A percentile compares a stretch with the other conserved stretches of the same genome.
phyloP scores from a whole-genome alignment of 1,139 yeast genomes.

The Sugiyamaella neomexicana region DNA sequence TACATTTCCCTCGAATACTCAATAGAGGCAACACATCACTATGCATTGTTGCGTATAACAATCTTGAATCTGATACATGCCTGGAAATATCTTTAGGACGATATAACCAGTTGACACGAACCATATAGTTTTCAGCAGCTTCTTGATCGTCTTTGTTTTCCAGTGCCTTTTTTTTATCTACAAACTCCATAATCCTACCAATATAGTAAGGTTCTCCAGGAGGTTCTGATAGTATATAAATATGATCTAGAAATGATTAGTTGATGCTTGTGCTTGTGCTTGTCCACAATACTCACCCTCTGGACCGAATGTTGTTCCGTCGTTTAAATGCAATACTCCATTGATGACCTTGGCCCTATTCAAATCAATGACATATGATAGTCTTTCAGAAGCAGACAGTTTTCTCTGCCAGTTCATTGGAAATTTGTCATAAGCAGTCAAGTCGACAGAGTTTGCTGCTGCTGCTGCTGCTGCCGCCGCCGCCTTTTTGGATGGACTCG shows the following conservation, averaged over 20 bases:
- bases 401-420: slow-evolving; percentile 43
- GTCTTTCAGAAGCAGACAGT: slow-evolving; percentile 32
- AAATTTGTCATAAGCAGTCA: slow-evolving; percentile 23
- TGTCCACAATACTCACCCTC: slow-evolving; percentile 36
- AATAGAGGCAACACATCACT: slow-evolving; percentile 77
- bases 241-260: slow-evolving; percentile 50
- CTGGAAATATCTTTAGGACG: slow-evolving; percentile 83
- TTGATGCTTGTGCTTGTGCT: no score
- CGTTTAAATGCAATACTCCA: slow-evolving; percentile 40
- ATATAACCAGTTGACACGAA: slow-evolving; percentile 88
- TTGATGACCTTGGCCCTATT: slow-evolving; percentile 45
- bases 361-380: slow-evolving; percentile 41
- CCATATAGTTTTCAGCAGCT: slow-evolving; percentile 53
- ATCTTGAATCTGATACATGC: slow-evolving; percentile 66
- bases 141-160: slow-evolving; percentile 30
- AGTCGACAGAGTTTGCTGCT: background rate
- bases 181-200: slow-evolving; percentile 81
- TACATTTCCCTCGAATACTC: slow-evolving; percentile 74
- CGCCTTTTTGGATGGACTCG: slow-evolving; percentile 12
- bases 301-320: slow-evolving; percentile 38
- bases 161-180: slow-evolving; percentile 26
- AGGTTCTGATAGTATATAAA: slow-evolving; percentile 88
- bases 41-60: slow-evolving; percentile 83
- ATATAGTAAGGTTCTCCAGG: slow-evolving; percentile 94
- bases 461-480: background rate